Conservation (phyloP, 148 eudicot genomes). For the Selenicereus undatus region DNA sequence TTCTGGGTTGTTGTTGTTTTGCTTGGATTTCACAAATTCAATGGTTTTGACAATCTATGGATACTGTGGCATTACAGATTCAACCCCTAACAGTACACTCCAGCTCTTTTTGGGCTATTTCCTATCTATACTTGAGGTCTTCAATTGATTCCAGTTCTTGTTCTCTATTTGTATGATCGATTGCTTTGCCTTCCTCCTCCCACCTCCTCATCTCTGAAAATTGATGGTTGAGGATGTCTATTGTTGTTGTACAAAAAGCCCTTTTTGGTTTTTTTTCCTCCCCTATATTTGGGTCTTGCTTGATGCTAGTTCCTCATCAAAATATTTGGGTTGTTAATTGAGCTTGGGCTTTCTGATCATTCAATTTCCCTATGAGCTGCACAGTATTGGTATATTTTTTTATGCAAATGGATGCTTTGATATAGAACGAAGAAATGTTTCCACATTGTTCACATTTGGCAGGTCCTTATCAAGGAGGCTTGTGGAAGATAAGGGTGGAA, state of each 20-base stretch:
- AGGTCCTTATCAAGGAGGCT: conserved; percentile 81
- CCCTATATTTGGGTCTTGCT: neutral
- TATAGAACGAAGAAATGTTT: neutral
- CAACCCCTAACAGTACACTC: neutral
- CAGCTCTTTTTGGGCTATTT: neutral
- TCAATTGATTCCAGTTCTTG: neutral
- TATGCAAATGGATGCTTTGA: neutral
- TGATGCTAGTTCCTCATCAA: neutral
- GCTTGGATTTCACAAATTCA: neutral
- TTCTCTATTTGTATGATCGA: neutral
- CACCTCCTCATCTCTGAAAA: neutral
- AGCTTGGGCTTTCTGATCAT: neutral
- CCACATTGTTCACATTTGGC: conserved; percentile 24
- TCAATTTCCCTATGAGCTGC: neutral
- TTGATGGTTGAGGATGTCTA: neutral
- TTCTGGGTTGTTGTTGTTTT: conserved; percentile 10
- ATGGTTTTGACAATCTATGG: conserved; percentile 10
- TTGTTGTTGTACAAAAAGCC: neutral
- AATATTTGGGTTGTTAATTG: neutral
- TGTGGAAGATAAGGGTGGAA: conserved; percentile 74
- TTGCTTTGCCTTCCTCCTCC: neutral
- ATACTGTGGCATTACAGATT: neutral
- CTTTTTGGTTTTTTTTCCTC: neutral
- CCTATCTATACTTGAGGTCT: neutral
- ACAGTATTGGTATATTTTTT: neutral